phyloP scores from a whole-genome alignment of 2,329 filamentous ascomycete species.

The Trichoderma guizhouense region DNA sequence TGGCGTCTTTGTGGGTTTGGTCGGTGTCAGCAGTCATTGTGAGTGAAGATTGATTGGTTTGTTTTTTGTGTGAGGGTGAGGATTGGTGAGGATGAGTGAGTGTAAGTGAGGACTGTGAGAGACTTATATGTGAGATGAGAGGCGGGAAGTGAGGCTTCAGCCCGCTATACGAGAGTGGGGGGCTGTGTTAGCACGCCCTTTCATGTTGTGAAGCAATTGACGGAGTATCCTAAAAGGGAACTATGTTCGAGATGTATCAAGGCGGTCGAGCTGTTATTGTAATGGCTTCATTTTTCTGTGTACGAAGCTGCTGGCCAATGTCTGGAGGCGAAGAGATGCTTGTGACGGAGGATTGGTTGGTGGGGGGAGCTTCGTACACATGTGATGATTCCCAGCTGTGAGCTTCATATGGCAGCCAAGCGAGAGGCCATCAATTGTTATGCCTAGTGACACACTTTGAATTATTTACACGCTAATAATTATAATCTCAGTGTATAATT shows the following conservation, averaged over 20 bases:
- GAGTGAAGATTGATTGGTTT: background rate
- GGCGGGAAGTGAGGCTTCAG: background rate
- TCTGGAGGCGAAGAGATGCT: background rate
- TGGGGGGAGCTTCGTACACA: background rate
- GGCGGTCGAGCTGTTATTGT: background rate
- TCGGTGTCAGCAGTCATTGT: background rate
- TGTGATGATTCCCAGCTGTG: background rate
- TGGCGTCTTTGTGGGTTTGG: slow-evolving; percentile 31
- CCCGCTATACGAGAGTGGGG: slow-evolving; percentile 8
- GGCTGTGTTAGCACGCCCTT: background rate
- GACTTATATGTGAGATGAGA: background rate
- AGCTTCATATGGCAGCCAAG: background rate
- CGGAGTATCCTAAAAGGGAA: background rate
- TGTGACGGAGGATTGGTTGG: background rate
- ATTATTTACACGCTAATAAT: background rate
- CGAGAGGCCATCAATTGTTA: background rate
- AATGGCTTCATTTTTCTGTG: background rate
- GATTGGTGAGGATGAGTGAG: background rate
- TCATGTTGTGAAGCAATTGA: background rate
- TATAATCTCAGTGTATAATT: background rate
- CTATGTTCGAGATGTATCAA: background rate
- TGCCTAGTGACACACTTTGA: background rate
- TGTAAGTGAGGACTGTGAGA: background rate
- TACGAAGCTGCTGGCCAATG: background rate
- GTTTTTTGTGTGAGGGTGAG: background rate